Evolutionary conservation across 257 asterid species (phyloP), one percentile per base, ranked within the genome.

Genomic region (Petrea volubilis): DNA sequence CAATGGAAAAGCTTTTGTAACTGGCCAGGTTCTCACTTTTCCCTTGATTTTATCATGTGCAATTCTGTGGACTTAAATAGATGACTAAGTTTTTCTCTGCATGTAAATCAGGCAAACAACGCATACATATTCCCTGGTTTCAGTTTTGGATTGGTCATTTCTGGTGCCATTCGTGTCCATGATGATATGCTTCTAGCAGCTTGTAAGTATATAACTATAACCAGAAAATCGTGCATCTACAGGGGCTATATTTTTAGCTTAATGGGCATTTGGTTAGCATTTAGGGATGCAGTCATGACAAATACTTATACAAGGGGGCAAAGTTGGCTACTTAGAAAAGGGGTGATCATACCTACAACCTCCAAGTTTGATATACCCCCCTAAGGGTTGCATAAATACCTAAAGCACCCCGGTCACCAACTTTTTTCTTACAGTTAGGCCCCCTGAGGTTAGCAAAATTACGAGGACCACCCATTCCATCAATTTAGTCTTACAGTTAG

Each of bases 161-260:
- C 80, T n/a, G 95, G 95, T 46, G 75, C 90, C 14, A 86, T 88
- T 41, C 88, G 92, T 0, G 89, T 88, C 49, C 96, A 88, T 57
- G 88, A 86, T 59, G 90, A 80, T n/a, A 86, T 84, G 86, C 92
- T 88, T 76, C 80, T 88, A 44, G 87, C 87, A 18, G 90, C 96
- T 49, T 79, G 92, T 86, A 84, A 82, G 90, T 67, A 49, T 34
- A 46, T 6, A 36, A 5, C 6, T 38, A 38, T 38, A 2, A 38
- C 62, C 3, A 5, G 29, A 17, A 33, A 20, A 12, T 43, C 13
- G 13, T 2, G 13, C 12, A 8, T 13, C 11, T 18, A 20, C 15
- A 21, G 15, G 1, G 50, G 53, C 11, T 24, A 47, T 10, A 31
- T 10, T 15, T 47, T 47, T 47, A 4, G 53, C 23, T 47, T 5